Base-by-base conservation (phyloP, 257 asterid genomes). In the Solanum piurae region DNA sequence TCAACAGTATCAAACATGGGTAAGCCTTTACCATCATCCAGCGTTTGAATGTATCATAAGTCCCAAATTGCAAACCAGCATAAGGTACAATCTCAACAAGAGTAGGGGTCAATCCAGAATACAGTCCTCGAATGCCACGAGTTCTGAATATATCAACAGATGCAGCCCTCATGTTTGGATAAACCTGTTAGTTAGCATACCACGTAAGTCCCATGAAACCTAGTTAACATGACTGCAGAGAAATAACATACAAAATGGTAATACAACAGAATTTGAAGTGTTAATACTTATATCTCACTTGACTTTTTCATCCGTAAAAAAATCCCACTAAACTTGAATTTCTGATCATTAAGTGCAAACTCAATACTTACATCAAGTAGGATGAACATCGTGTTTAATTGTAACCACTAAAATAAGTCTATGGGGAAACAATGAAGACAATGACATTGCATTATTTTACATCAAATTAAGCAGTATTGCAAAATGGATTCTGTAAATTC, bases 1-100 rank as follows among this genome's bases (percentile, higher is more conserved):
- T 46, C 16, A 46, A 80, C 66, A 80, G 27, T 44, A 46, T 80
- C 27, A 80, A 46, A 27, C 37, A 16, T 80, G 73, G 29, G 42
- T 36, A 49, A 77, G 27, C 14, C 58, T 84, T 91, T 90, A 97
- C 98, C 95, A 92, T 89, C 84, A 92, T 38, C 99, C 99, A 95
- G 44, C 98, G 98, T 87, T 96, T 95, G 92, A 96, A 94, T 36
- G 98, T 95, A 89, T 96, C 99, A 33, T 95, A 96, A 36, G 98
- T 96, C 84, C 99, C 99, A 91, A 96, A 94, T 73, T 95, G 99
- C 90, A 96, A 86, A 80, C 98, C 99, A 27, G 98, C 99, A 91
- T 95, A 96, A 86, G 99, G 99, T 85, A 94, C 88, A 76, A 95
- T 96, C 91, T 94, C 98, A 34, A 96, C 89, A 60, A 96, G 94